Evolutionary conservation across 2,329 filamentous ascomycete genomes (phyloP).

Genomic region (Venturia nashicola): DNA sequence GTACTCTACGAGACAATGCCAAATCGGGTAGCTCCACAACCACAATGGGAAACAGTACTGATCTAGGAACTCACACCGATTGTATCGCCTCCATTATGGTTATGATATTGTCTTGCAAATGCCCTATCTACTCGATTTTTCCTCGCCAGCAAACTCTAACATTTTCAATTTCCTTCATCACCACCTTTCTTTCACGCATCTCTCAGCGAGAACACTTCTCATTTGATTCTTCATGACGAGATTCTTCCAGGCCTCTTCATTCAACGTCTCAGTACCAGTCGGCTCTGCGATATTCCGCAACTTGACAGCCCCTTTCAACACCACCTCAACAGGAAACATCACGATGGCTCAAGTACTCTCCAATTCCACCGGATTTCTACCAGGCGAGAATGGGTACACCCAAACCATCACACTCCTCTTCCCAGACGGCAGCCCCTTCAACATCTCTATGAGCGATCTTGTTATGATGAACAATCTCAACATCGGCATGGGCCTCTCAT

Average conservation of each 20-base stretch:
- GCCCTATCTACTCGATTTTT: not conserved
- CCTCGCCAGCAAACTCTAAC: not conserved
- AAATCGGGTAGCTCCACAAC: not conserved
- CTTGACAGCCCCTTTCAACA: not conserved
- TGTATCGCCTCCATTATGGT: not conserved
- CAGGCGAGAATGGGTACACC: constrained; percentile 31
- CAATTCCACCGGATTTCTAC: not conserved
- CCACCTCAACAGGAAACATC: not conserved
- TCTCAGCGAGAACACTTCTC: not conserved
- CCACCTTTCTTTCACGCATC: not conserved
- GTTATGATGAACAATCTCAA: constrained; percentile 35
- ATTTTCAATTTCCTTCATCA: not conserved
- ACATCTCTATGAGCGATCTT: constrained; percentile 30
- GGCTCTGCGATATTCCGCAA: not conserved
- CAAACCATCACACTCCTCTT: constrained; percentile 38
- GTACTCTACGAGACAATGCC: not conserved
- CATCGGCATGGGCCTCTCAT: constrained; percentile 46
- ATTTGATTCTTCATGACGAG: not conserved
- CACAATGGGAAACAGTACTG: not conserved
- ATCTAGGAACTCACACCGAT: not conserved
- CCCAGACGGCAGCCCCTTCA: constrained; percentile 31
- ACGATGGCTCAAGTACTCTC: not conserved
- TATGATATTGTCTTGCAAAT: not conserved
- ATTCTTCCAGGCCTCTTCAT: not conserved
- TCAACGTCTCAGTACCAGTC: not conserved